Evolutionary conservation across 345 rosid genomes (phyloP).

Genomic region (Adansonia digitata): DNA sequence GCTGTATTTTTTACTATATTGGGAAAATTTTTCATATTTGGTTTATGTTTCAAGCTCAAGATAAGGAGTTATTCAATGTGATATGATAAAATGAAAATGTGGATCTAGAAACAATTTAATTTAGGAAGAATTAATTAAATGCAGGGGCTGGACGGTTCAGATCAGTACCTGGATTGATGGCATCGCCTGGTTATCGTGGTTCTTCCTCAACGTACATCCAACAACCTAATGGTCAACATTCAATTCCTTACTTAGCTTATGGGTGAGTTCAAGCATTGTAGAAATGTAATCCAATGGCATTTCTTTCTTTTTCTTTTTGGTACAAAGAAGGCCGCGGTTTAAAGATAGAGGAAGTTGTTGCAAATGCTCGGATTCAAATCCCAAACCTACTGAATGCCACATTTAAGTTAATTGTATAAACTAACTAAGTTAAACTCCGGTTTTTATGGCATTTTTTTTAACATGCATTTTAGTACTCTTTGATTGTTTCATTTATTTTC

Average conservation of each 20-base stretch:
- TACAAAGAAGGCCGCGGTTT: too few relatives aligned
- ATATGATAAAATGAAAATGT: conserved; percentile 3
- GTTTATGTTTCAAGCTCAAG: neutral
- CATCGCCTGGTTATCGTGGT: conserved; percentile 47
- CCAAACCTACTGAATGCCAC: too few relatives aligned
- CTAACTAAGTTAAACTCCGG: too few relatives aligned
- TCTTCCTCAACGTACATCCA: conserved; percentile 46
- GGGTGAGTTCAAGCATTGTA: conserved; percentile 42
- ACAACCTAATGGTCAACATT: conserved; percentile 49
- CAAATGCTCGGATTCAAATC: too few relatives aligned
- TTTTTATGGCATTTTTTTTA: neutral
- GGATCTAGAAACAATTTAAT: conserved; percentile 17
- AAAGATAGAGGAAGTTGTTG: too few relatives aligned
- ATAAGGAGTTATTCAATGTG: neutral
- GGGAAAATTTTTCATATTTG: neutral
- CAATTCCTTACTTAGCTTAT: conserved; percentile 58
- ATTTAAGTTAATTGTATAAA: too few relatives aligned
- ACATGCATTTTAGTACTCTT: neutral
- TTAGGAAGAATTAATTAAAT: neutral
- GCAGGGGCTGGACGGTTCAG: conserved; percentile 58
- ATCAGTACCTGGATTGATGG: conserved; percentile 40
- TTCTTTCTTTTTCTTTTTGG: neutral
- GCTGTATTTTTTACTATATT: neutral
- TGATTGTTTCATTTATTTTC: neutral
- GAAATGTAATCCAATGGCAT: conserved; percentile 5